Percentiles rank a stretch among this genome's conserved stretches.
phyloP scores from a whole-genome alignment of 169 alveolate genomes.

The Eimeria necatrix region DNA sequence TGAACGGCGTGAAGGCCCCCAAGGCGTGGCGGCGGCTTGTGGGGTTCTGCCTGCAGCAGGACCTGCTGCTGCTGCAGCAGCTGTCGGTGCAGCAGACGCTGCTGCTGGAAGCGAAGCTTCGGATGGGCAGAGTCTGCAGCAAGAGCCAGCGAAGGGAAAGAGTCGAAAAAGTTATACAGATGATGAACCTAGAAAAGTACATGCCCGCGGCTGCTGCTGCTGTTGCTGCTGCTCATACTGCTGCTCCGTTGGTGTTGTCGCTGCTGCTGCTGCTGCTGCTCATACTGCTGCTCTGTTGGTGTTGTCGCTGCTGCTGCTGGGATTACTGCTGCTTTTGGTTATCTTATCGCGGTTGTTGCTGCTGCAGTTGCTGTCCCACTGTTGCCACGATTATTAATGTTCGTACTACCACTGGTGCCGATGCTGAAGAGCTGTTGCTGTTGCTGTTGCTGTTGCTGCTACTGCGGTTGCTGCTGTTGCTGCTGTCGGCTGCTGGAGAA shows the following conservation, averaged over 20 bases:
- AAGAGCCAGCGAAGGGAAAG: neutral
- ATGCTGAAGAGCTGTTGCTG: too few species aligned
- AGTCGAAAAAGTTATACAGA: conserved; percentile 44
- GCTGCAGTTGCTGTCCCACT: neutral
- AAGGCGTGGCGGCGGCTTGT: conserved; percentile 29
- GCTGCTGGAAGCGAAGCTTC: conserved; percentile 55
- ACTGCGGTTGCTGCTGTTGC: too few species aligned
- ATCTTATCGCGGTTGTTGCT: neutral
- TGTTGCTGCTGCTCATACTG: neutral
- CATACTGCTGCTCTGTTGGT: neutral
- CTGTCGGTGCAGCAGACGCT: conserved; percentile 77
- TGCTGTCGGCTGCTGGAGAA: too few species aligned
- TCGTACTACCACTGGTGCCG: too few species aligned
- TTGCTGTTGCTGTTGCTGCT: too few species aligned
- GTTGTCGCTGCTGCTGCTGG: neutral
- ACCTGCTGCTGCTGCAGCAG: conserved; percentile 42
- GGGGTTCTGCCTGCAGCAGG: conserved; percentile 66
- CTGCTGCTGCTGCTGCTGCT: neutral
- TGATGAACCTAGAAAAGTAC: conserved; percentile 32
- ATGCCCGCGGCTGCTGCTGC: neutral
- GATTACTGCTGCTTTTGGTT: neutral
- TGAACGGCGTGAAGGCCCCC: conserved; percentile 31
- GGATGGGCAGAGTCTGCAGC: conserved; percentile 32
- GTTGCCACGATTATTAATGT: too few species aligned
- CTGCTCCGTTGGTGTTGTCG: neutral